Evolutionary conservation across 2,329 filamentous ascomycete genomes (phyloP).

Genomic region (Talaromyces marneffei): DNA sequence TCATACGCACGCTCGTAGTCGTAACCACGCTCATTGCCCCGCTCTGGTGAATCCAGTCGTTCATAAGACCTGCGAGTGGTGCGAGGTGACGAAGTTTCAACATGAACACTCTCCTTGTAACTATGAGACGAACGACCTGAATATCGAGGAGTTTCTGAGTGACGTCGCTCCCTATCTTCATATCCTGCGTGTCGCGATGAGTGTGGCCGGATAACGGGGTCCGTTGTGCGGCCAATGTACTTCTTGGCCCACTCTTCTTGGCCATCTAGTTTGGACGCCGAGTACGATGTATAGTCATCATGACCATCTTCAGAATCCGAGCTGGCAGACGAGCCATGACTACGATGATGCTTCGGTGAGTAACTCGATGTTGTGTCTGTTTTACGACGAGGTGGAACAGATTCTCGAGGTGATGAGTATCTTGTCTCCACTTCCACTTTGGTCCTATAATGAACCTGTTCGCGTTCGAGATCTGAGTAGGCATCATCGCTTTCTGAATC

Average conservation of each 20-base stretch:
- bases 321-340: background rate
- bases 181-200: conserved; percentile 28
- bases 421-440: conserved; percentile 20
- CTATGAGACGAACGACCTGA: conserved; percentile 24
- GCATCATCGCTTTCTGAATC: conserved; percentile 28
- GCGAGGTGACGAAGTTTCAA: conserved; percentile 23
- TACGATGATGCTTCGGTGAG: conserved; percentile 16
- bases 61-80: conserved; percentile 26
- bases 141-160: conserved; percentile 29
- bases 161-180: conserved; percentile 21
- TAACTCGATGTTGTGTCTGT: conserved; percentile 16
- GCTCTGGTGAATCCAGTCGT: conserved; percentile 22
- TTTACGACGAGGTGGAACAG: conserved; percentile 14
- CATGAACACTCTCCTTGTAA: conserved; percentile 17
- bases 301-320: conserved; percentile 18
- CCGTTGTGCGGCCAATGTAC: conserved; percentile 34
- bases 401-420: conserved; percentile 20
- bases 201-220: conserved; percentile 22
- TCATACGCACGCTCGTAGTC: background rate
- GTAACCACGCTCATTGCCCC: conserved; percentile 12
- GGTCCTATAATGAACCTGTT: background rate
- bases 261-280: conserved; percentile 28
- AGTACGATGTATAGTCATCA: conserved; percentile 23
- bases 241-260: conserved; percentile 28
- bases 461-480: conserved; percentile 25